Percentiles rank a stretch among this genome's conserved stretches.
Evolutionary conservation across 352 stramenopile genomes (phyloP).

Genomic region (Phytophthora palmivora): DNA sequence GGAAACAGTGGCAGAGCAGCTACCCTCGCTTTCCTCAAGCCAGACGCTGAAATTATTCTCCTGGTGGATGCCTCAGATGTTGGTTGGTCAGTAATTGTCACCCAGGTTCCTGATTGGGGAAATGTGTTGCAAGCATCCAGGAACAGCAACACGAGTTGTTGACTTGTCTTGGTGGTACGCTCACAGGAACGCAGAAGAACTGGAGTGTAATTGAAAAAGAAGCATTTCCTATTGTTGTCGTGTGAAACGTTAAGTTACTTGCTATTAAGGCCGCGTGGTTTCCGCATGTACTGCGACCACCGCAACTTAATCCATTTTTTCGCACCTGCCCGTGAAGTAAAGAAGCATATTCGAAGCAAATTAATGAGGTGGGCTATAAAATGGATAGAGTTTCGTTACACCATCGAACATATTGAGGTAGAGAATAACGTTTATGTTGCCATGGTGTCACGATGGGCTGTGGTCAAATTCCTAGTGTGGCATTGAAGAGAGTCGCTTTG

Average conservation of each 20-base stretch:
- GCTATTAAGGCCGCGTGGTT: not conserved
- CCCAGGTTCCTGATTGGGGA: not conserved
- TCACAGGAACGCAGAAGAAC: conserved; percentile 18
- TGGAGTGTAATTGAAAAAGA: conserved; percentile 17
- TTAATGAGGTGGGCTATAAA: conserved; percentile 10
- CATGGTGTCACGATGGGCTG: conserved; percentile 14
- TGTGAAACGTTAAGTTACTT: conserved; percentile 16
- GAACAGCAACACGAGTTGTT: too few relatives aligned
- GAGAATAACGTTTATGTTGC: conserved; percentile 13
- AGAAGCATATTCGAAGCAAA: too few relatives aligned
- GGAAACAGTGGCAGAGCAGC: conserved; percentile 13
- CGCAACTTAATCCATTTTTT: too few relatives aligned
- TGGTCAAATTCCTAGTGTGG: not conserved
- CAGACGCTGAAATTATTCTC: conserved; percentile 7
- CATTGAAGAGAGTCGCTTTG: not conserved
- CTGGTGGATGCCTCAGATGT: conserved; percentile 5
- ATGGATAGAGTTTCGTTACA: conserved; percentile 16
- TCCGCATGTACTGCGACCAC: too few relatives aligned
- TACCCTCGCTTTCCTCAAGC: conserved; percentile 20
- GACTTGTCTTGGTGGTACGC: too few relatives aligned
- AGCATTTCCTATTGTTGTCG: not conserved
- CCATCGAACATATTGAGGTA: conserved; percentile 23
- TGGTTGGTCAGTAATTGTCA: conserved; percentile 5
- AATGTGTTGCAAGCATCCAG: too few relatives aligned
- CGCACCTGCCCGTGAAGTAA: too few relatives aligned